Evolutionary conservation across 1,284 basidiomycete genomes (phyloP).

Genomic region (Apiotrichum gamsii): DNA sequence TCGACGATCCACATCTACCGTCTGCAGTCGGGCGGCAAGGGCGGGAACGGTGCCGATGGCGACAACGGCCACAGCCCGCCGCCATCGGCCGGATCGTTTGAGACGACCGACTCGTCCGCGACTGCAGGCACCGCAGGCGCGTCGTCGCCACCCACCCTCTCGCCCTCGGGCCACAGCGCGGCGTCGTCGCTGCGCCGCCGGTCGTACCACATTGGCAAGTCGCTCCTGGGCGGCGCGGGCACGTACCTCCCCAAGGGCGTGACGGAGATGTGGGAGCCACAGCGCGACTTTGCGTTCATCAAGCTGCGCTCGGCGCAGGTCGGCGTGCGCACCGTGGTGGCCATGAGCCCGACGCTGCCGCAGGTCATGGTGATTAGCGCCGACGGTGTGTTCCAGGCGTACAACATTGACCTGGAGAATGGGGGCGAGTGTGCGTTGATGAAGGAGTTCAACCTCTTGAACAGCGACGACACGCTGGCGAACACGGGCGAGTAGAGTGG

Average conservation of each 20-base stretch:
- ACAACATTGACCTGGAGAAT: constrained; percentile 90
- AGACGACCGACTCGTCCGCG: too few relatives aligned
- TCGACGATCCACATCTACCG: constrained; percentile 98
- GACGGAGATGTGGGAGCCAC: constrained; percentile 96
- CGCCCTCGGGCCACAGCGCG: constrained; percentile 16
- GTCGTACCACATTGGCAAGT: constrained; percentile 72
- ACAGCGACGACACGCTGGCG: constrained; percentile 1
- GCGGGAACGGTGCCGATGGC: background rate
- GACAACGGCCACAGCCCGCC: constrained; percentile 9
- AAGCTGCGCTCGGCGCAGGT: constrained; percentile 74
- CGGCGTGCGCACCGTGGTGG: constrained; percentile 66
- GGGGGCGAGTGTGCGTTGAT: constrained; percentile 92
- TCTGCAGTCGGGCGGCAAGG: constrained; percentile 48
- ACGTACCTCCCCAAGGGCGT: constrained; percentile 85
- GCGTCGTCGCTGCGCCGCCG: constrained; percentile 49
- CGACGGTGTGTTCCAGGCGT: constrained; percentile 92
- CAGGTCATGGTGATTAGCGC: constrained; percentile 96
- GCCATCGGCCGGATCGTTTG: background rate
- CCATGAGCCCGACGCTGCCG: constrained; percentile 75
- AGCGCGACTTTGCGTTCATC: constrained; percentile 88
- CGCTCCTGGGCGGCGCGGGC: constrained; percentile 72
- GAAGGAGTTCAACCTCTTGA: constrained; percentile 68
- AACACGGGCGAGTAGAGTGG: too few relatives aligned
- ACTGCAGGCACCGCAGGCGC: background rate
- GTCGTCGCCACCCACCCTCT: constrained; percentile 21